Base-by-base conservation (phyloP, 2,329 filamentous ascomycete species). In the Cadophora luteo-olivacea region DNA sequence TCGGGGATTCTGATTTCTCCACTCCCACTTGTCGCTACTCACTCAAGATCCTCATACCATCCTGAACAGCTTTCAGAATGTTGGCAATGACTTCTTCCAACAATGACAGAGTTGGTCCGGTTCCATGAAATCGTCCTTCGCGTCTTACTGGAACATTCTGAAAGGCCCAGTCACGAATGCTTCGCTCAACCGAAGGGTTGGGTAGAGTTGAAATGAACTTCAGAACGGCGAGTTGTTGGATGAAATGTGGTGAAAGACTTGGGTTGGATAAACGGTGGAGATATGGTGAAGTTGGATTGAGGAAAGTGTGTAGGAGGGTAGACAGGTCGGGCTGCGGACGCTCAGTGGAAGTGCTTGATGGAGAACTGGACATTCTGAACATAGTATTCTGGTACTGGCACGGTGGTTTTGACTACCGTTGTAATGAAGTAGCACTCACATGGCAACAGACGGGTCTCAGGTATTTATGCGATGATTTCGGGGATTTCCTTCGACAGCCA, bases 61-160 rank as follows among this genome's bases (percentile, higher is more conserved):
- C 61, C 63, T 14, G 29, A n/a, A 16, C 61, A 67, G 60, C 45
- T 11, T 49, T 49, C 45, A 22, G 22, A 5, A 49, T 22, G 12
- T 49, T 49, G 2, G 45, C 6, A 3, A 49, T 49, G 6, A 22
- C 12, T 19, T 49, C n/a, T 49, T 4, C 45, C 2, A 49, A 19
- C 7, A 49, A 9, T 19, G 6, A 6, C 4, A 49, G 19, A 5
- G 45, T 49, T 1, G 45, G 45, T 49, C 45, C 45, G 1, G n/a
- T n/a, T 22, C n/a, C 19, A 22, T 22, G 41, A 45, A 2, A 8
- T 22, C 22, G 45, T 22, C 19, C 7, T 9, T 22, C 19, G 6
- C 5, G 8, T 22, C 45, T 14, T 6, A 4, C n/a, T 6, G 45
- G 45, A 49, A 49, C 2, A 19, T 22, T 49, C 1, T 9, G 8